phyloP scores from a whole-genome alignment of 306 rosid genomes.

The Quercus wislizeni region DNA sequence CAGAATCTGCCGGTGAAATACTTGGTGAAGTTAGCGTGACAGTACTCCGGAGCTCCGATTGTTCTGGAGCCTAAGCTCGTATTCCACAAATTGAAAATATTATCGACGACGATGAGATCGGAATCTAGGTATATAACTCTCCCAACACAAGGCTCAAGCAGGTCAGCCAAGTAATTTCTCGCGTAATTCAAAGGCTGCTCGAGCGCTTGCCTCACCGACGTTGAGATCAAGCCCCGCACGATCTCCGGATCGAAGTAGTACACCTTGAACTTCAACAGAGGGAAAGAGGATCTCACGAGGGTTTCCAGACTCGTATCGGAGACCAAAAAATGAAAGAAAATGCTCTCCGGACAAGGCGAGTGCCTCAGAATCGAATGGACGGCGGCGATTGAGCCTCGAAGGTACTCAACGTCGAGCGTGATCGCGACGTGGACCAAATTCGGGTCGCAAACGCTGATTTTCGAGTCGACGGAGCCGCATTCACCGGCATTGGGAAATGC shows the following conservation, averaged over 20 bases:
- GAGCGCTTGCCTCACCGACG: slow-evolving; percentile 70
- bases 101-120: slow-evolving; percentile 68
- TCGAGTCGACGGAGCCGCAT: slow-evolving; percentile 31
- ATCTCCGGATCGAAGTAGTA: slow-evolving; percentile 60
- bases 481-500: slow-evolving; percentile 55
- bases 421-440: slow-evolving; percentile 67
- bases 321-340: slow-evolving; percentile 73
- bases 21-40: slow-evolving; percentile 69
- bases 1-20: slow-evolving; percentile 69
- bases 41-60: slow-evolving; percentile 77
- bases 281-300: slow-evolving; percentile 68
- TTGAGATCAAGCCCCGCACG: slow-evolving; percentile 57
- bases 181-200: slow-evolving; percentile 83
- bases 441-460: slow-evolving; percentile 48
- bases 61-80: slow-evolving; percentile 43
- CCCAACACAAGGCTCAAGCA: slow-evolving; percentile 53
- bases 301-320: slow-evolving; percentile 48
- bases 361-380: slow-evolving; percentile 68
- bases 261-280: slow-evolving; percentile 59
- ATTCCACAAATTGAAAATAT: slow-evolving; percentile 56
- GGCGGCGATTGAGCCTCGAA: slow-evolving; percentile 86
- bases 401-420: slow-evolving; percentile 68
- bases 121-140: slow-evolving; percentile 73
- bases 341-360: slow-evolving; percentile 54
- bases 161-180: slow-evolving; percentile 64